A percentile compares a stretch with the other conserved stretches of the same genome.
phyloP scores from a whole-genome alignment of 768 basidiomycete genomes.

The Collybiopsis confluens region DNA sequence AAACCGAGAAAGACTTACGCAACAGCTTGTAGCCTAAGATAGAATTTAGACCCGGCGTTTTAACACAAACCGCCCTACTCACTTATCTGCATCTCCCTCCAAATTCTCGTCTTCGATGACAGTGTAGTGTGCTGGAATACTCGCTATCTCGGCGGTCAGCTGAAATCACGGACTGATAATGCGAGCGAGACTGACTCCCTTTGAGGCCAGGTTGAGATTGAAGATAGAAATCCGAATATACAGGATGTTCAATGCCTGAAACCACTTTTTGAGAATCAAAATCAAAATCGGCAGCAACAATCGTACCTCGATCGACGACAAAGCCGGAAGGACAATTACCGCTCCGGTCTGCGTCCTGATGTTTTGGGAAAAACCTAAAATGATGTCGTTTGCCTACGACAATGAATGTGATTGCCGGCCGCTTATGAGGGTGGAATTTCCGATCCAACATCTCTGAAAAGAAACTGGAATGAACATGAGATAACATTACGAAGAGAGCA shows the following conservation, averaged over 20 bases:
- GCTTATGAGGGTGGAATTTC: slow-evolving; percentile 32
- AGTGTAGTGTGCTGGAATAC: slow-evolving; percentile 55
- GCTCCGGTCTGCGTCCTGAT: slow-evolving; percentile 37
- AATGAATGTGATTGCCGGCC: slow-evolving; percentile 44
- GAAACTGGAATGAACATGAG: not conserved
- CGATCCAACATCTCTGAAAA: not conserved
- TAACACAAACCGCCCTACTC: not conserved
- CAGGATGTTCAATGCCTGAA: slow-evolving; percentile 47
- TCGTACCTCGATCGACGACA: slow-evolving; percentile 44
- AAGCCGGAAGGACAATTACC: slow-evolving; percentile 63
- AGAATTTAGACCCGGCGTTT: not conserved
- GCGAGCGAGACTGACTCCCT: slow-evolving; percentile 34
- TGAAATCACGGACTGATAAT: not conserved
- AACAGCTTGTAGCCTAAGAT: slow-evolving; percentile 38
- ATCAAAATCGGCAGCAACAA: too few relatives aligned
- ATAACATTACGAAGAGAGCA: not conserved
- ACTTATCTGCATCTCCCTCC: slow-evolving; percentile 20
- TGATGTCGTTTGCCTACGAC: slow-evolving; percentile 56
- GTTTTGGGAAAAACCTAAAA: slow-evolving; percentile 52
- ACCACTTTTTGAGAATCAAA: too few relatives aligned
- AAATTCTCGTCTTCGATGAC: slow-evolving; percentile 36
- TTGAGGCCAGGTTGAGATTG: slow-evolving; percentile 52
- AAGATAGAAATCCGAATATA: slow-evolving; percentile 60
- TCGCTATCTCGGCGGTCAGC: slow-evolving; percentile 31
- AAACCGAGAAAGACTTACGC: slow-evolving; percentile 36